Evolutionary conservation across 371 early-diverging fungal species (phyloP).

Genomic region (Mortierella sp.): DNA sequence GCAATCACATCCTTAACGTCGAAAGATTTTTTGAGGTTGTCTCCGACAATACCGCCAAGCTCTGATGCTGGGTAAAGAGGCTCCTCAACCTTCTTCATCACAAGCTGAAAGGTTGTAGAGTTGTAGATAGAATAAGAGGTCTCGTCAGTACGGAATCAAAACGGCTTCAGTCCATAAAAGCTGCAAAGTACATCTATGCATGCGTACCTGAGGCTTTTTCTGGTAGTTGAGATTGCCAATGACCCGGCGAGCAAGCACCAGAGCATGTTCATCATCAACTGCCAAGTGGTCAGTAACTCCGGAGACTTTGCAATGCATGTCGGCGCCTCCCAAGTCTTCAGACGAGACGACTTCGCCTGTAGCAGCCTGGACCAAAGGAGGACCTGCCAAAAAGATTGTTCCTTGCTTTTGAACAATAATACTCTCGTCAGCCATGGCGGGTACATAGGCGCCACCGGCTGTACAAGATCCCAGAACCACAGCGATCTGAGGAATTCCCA

Average conservation of each 20-base stretch:
- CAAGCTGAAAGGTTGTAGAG: slow-evolving; percentile 57
- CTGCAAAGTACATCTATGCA: background rate
- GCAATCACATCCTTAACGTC: slow-evolving; percentile 96
- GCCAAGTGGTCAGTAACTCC: slow-evolving; percentile 98
- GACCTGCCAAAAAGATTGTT: slow-evolving; percentile 98
- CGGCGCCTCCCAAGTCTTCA: slow-evolving; percentile 97
- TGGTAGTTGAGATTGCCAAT: slow-evolving; percentile 88
- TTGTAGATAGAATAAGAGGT: background rate
- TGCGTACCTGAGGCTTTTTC: slow-evolving; percentile 70
- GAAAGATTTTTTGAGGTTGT: slow-evolving; percentile 91
- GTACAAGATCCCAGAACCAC: slow-evolving; percentile 98
- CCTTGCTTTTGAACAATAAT: slow-evolving; percentile 97
- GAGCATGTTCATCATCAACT: slow-evolving; percentile 91
- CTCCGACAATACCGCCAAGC: slow-evolving; percentile 96
- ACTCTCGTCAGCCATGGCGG: slow-evolving; percentile 98
- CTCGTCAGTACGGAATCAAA: background rate
- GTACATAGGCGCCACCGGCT: slow-evolving; percentile 99
- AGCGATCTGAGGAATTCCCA: slow-evolving; percentile 95
- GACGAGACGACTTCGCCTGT: slow-evolving; percentile 96
- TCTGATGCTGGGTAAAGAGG: slow-evolving; percentile 90
- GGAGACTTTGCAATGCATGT: slow-evolving; percentile 95
- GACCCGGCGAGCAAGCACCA: slow-evolving; percentile 87
- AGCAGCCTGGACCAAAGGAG: slow-evolving; percentile 97
- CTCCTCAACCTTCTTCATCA: slow-evolving; percentile 72
- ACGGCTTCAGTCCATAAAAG: background rate